A percentile compares a stretch with the other conserved stretches of the same genome.
phyloP scores from a whole-genome alignment of 2,329 filamentous ascomycete genomes.

The Botryotinia narcissicola region DNA sequence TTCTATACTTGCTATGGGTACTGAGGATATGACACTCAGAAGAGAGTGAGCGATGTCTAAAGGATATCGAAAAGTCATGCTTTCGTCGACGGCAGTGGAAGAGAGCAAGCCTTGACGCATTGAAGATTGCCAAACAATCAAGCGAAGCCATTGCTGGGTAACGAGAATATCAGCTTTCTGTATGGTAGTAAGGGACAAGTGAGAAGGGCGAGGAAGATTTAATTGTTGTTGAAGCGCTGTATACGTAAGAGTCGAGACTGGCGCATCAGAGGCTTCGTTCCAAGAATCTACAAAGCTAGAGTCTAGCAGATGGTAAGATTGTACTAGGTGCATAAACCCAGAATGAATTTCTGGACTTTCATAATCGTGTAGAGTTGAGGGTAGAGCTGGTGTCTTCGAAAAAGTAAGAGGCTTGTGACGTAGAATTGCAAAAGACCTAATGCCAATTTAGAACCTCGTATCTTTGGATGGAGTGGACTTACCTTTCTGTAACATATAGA shows the following conservation, averaged over 20 bases:
- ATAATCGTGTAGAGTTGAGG: constrained; percentile 50
- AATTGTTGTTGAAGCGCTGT: constrained; percentile 55
- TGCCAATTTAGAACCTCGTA: background rate
- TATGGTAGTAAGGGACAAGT: constrained; percentile 51
- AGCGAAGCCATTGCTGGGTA: constrained; percentile 68
- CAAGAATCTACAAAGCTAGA: constrained; percentile 62
- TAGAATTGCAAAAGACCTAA: constrained; percentile 61
- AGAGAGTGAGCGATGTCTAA: constrained; percentile 61
- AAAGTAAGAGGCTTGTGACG: constrained; percentile 62
- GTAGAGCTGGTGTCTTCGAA: constrained; percentile 56
- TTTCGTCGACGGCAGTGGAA: constrained; percentile 54
- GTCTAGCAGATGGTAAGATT: constrained; percentile 61
- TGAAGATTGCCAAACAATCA: constrained; percentile 71
- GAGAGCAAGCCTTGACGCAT: constrained; percentile 64
- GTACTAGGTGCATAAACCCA: constrained; percentile 59
- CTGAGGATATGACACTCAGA: constrained; percentile 44
- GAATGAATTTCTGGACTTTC: constrained; percentile 53
- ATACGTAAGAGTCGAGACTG: constrained; percentile 55
- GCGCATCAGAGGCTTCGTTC: constrained; percentile 55
- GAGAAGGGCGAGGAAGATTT: constrained; percentile 39
- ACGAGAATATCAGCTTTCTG: constrained; percentile 68
- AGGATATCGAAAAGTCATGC: constrained; percentile 61
- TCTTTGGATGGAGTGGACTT: constrained; percentile 17
- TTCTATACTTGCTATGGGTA: constrained; percentile 45
- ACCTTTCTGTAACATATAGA: constrained; percentile 61